phyloP scores from a whole-genome alignment of 2,329 filamentous ascomycete species.

The Ophiostoma novo-ulmi region DNA sequence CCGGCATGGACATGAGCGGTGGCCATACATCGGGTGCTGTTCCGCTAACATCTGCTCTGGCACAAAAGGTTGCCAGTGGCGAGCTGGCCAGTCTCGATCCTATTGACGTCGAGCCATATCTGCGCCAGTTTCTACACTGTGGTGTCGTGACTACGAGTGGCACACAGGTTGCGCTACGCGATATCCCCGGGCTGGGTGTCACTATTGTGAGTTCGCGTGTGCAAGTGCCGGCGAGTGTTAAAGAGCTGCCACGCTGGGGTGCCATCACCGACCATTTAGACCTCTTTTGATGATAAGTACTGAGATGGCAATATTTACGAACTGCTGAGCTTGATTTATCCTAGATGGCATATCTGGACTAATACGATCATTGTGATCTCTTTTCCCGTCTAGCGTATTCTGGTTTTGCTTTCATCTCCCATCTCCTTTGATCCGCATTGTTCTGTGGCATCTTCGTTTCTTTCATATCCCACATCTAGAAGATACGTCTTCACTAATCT shows the following conservation, averaged over 20 bases:
- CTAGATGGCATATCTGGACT: background rate
- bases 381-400: background rate
- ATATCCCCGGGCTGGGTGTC: slow-evolving; percentile 36
- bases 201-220: slow-evolving; percentile 39
- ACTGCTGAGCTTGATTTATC: background rate
- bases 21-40: slow-evolving; percentile 45
- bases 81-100: slow-evolving; percentile 38
- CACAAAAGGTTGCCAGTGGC: slow-evolving; percentile 39
- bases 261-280: slow-evolving; percentile 27
- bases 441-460: background rate
- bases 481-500: background rate
- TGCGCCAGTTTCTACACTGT: slow-evolving; percentile 38
- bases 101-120: slow-evolving; percentile 38
- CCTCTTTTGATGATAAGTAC: slow-evolving; percentile 20
- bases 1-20: slow-evolving; percentile 30
- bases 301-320: background rate
- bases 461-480: background rate
- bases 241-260: slow-evolving; percentile 39
- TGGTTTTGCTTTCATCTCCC: background rate
- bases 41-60: slow-evolving; percentile 48
- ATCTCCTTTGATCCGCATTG: background rate
- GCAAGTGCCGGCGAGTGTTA: slow-evolving; percentile 33
- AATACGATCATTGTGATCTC: background rate
- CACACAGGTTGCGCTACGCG: slow-evolving; percentile 29
- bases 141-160: slow-evolving; percentile 34